Base-by-base conservation (phyloP, 768 basidiomycete genomes). In the Tylopilus subfusipes region DNA sequence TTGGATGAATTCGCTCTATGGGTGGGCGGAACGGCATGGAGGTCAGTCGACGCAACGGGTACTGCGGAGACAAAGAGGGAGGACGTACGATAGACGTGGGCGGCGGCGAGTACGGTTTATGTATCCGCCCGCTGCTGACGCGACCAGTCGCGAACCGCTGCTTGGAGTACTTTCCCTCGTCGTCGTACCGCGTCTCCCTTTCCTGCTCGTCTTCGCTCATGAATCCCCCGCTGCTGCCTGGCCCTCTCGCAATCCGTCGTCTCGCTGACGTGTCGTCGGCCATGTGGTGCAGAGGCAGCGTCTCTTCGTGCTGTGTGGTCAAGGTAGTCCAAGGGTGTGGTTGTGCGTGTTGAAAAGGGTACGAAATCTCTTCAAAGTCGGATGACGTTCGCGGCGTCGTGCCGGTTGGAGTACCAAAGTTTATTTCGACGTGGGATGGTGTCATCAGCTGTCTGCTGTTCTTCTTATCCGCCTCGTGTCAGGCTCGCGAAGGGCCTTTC, bases 1-100 rank as follows among this genome's bases (percentile, higher is more conserved):
- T 50, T 82, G 71, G 47, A 91, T 64, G 69, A 91, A 89, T 70
- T 93, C 90, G 66, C 75, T 73, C 88, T 92, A 64, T n/a, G n/a
- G n/a, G 36, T 34, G n/a, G 6, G 9, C 7, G 25, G 25, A 27
- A 27, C 25, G 7, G 25, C 25, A 36, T 18, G 34, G 13, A 21
- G 0, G 48, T 61, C 42, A 59, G 53, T 40, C n/a, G 18, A 8
- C 5, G 40, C 4, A 14, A 42, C 10, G 24, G 11, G 50, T 55
- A 53, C 59, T 56, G 52, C 54, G 55, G 51, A 54, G 52, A 42
- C 22, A 40, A 16, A 34, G 27, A 40, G 13, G 49, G 34, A n/a
- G n/a, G 16, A 75, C 81, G 63, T 66, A 84, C 82, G 49, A 84
- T 75, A 24, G 82, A 83, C 4, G 86, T 84, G 24, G 84, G 78